Evolutionary conservation across 345 rosid species (phyloP).

Genomic region (Turritis glabra): DNA sequence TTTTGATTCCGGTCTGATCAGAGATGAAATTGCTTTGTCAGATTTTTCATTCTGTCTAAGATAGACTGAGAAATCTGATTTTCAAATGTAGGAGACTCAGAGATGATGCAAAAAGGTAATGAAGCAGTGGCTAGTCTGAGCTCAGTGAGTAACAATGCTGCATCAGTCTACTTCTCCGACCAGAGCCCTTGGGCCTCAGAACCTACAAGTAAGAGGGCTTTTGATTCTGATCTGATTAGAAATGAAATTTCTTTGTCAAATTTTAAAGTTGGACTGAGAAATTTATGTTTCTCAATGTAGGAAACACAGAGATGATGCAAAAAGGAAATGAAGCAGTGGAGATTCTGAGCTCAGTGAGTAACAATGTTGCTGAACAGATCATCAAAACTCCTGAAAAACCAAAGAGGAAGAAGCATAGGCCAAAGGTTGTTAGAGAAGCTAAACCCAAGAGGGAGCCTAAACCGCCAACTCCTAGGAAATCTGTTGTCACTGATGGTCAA

Average conservation of each 20-base stretch:
- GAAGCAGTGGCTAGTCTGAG: not conserved
- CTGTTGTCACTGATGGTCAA: conserved; percentile 35
- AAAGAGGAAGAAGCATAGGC: conserved; percentile 82
- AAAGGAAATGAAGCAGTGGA: conserved; percentile 20
- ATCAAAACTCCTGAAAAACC: conserved; percentile 67
- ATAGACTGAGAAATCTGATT: not conserved
- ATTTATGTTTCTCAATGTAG: conserved; percentile 4
- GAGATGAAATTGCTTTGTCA: not conserved
- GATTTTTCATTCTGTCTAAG: not conserved
- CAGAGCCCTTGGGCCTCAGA: not conserved
- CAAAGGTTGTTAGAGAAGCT: conserved; percentile 69
- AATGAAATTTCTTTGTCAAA: not conserved
- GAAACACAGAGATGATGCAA: conserved; percentile 27
- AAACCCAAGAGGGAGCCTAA: conserved; percentile 44
- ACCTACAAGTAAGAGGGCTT: conserved; percentile 19
- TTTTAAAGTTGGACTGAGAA: not conserved
- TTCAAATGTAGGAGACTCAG: conserved; percentile 5
- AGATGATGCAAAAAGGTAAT: conserved; percentile 30
- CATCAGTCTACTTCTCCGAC: conserved; percentile 24
- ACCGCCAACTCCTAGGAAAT: conserved; percentile 39
- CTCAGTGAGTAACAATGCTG: conserved; percentile 39
- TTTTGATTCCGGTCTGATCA: not conserved
- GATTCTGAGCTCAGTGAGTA: conserved; percentile 27
- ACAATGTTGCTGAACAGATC: conserved; percentile 40
- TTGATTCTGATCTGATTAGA: not conserved